These are phyloP conservation scores for Trichoderma koningii DNA, from an alignment of 2,329 filamentous ascomycete genomes.

Conservation along the genomic window DNA sequence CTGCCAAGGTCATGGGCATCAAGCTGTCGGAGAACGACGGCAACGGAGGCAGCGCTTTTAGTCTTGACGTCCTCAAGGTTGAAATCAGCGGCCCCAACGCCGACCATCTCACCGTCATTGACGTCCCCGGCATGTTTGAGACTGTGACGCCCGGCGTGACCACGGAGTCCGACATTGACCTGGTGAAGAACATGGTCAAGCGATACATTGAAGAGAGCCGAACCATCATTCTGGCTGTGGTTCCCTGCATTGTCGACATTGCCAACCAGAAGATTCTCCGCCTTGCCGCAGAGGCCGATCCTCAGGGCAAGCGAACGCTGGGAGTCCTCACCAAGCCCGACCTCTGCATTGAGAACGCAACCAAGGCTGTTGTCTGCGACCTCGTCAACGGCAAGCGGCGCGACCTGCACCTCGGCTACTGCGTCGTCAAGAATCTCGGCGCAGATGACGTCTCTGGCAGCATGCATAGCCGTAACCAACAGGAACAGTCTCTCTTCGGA, in stretches of 20 bases:
- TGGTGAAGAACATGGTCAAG: conserved; percentile 52
- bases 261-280: conserved; percentile 47
- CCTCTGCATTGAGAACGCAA: conserved; percentile 48
- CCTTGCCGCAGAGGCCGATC: conserved; percentile 43
- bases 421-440: conserved; percentile 51
- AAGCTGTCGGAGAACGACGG: conserved; percentile 29
- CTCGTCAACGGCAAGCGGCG: conserved; percentile 46
- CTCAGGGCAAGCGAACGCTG: conserved; percentile 46
- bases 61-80: conserved; percentile 46
- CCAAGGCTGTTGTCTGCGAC: conserved; percentile 44
- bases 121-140: conserved; percentile 57
- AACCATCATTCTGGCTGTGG: conserved; percentile 54
- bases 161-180: conserved; percentile 46
- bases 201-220: conserved; percentile 49
- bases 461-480: conserved; percentile 36
- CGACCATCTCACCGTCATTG: conserved; percentile 54
- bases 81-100: conserved; percentile 48
- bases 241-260: conserved; percentile 45
- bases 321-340: conserved; percentile 63
- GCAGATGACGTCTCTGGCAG: conserved; percentile 44
- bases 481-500: conserved; percentile 45
- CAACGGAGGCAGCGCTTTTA: conserved; percentile 42
- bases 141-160: conserved; percentile 42
- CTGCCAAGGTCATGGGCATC: conserved; percentile 50
- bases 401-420: conserved; percentile 51